phyloP scores from a whole-genome alignment of 1,139 yeast genomes.

The Hyphopichia burtonii region DNA sequence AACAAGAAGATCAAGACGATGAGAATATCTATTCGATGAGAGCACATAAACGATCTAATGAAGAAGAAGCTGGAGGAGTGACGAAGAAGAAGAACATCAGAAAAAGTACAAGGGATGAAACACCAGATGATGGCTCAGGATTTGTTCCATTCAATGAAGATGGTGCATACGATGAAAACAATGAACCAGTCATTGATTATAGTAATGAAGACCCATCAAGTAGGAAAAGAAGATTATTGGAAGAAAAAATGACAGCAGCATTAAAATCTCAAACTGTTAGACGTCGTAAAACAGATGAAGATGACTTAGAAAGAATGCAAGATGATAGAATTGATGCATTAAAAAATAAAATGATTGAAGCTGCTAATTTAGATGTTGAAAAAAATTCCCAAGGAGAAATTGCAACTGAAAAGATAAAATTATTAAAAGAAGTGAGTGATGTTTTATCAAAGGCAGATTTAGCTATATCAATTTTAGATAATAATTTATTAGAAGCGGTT shows the following conservation, averaged over 20 bases:
- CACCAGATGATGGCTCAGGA: conserved; percentile 9
- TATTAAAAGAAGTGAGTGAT: conserved; percentile 75
- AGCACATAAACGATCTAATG: conserved; percentile 26
- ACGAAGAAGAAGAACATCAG: conserved; percentile 45
- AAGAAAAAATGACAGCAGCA: conserved; percentile 77
- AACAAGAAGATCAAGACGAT: conserved; percentile 23
- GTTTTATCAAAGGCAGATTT: conserved; percentile 79
- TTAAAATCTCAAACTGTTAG: conserved; percentile 62
- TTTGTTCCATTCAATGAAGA: conserved; percentile 13
- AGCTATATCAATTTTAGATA: conserved; percentile 91
- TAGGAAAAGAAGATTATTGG: conserved; percentile 72
- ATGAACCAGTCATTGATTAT: conserved; percentile 6
- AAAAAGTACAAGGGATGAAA: conserved; percentile 15
- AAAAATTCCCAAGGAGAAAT: conserved; percentile 72
- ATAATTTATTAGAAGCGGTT: conserved; percentile 88
- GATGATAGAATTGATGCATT: conserved; percentile 84
- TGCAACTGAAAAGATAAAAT: conserved; percentile 82
- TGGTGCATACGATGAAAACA: conserved; percentile 9
- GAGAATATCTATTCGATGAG: conserved; percentile 31
- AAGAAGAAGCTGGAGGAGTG: conserved; percentile 17
- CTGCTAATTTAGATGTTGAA: conserved; percentile 89
- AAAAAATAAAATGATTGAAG: conserved; percentile 88
- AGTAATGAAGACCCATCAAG: conserved; percentile 48
- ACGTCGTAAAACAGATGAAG: conserved; percentile 73
- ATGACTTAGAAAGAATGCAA: conserved; percentile 90